Evolutionary conservation across 75 land plant species (phyloP).

Genomic region (Pseudotsuga menziesii): DNA sequence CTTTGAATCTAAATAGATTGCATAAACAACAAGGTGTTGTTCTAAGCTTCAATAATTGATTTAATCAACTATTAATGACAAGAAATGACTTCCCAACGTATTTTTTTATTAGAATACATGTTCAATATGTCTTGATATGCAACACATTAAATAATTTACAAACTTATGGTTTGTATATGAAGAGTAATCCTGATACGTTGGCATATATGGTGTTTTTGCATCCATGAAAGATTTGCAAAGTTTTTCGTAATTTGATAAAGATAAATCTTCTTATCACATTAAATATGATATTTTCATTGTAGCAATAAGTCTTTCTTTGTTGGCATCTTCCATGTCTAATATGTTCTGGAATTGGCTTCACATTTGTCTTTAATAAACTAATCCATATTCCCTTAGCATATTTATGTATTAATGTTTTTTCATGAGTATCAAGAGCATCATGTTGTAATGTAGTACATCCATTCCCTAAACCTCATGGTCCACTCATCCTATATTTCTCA

Average conservation of each 20-base stretch:
- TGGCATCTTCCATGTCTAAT: neutral
- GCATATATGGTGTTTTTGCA: neutral
- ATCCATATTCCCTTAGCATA: no score
- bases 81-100: neutral
- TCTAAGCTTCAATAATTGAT: no score
- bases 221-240: neutral
- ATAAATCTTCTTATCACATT: no score
- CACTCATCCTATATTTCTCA: neutral
- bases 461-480: neutral
- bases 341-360: neutral
- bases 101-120: neutral
- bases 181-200: neutral
- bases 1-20: no score
- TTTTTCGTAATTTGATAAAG: neutral
- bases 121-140: neutral
- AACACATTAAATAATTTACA: neutral
- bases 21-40: no score
- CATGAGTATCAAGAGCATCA: neutral
- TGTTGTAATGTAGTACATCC: neutral
- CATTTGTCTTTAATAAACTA: no score
- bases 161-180: neutral
- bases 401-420: neutral
- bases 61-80: no score
- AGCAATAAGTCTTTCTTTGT: neutral
- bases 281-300: neutral